Base-by-base conservation (phyloP, 1,284 basidiomycete genomes). In the Marasmius oreades region DNA sequence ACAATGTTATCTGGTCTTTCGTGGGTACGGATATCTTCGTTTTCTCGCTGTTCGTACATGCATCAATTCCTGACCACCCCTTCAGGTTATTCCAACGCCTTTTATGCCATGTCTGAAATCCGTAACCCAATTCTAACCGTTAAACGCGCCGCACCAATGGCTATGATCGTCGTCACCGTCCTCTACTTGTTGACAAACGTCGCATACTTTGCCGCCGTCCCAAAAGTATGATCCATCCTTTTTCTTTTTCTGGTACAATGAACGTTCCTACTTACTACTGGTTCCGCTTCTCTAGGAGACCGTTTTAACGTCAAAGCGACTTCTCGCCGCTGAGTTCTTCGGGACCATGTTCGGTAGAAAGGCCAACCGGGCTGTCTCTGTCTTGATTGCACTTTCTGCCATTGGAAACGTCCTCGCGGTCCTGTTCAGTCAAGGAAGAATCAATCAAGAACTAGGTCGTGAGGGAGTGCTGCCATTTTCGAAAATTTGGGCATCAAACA, bases 341-440 rank as follows among this genome's bases (percentile, higher is more conserved):
- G 55, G 33, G 81, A 81, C 63, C 23, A 67, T 86, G 8, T 85
- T 76, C 68, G 84, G 84, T 1, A 63, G 69, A 3, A 62, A 66
- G 7, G 74, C 79, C 0, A 79, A 82, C 60, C 69, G 75, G 53
- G 66, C 67, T 8, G 68, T 85, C 4, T 79, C 77, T 56, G 70
- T 70, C 0, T 73, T 84, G 4, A 77, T 85, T 22, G 79, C 82
- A 0, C 62, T 84, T 3, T 82, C 82, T 0, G 72, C 79, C 1
- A 62, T 83, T 2, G 84, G 81, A 11, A 82, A 81, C 59, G 71
- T 82, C n/a, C 66, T 85, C 14, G 73, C 81, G 0, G 71, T 77
- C 1, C 61, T 67, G 8, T 73, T 71, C 61, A 67, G 68, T 1
- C 71, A 73, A 63, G 72, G 71, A 16, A 67, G 71, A 23, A 69